Evolutionary conservation across 345 rosid species (phyloP).

Genomic region (Eucalyptus polyanthemos): DNA sequence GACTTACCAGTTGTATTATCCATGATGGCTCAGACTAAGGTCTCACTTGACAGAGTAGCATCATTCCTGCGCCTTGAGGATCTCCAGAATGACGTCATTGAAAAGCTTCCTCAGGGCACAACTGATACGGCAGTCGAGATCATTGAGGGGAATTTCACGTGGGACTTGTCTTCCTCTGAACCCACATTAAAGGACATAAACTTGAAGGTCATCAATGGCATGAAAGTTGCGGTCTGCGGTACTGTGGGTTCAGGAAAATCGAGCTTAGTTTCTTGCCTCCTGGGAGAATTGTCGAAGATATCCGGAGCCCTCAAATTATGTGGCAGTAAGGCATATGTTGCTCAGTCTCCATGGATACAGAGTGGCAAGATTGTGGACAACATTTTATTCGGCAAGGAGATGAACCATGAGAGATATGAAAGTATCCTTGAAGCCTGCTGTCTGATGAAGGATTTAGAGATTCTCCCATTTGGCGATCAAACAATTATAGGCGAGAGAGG

Average conservation of each 20-base stretch:
- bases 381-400: conserved; percentile 64
- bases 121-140: conserved; percentile 36
- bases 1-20: conserved; percentile 54
- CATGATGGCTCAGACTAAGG: conserved; percentile 49
- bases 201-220: conserved; percentile 34
- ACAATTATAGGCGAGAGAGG: conserved; percentile 84
- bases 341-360: conserved; percentile 90
- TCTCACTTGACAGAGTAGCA: conserved; percentile 60
- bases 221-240: conserved; percentile 75
- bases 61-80: conserved; percentile 45
- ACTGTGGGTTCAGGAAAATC: conserved; percentile 81
- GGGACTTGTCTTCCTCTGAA: conserved; percentile 32
- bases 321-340: conserved; percentile 68
- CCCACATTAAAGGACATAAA: conserved; percentile 43
- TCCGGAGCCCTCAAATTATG: conserved; percentile 48
- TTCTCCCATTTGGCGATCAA: conserved; percentile 71
- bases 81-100: conserved; percentile 31
- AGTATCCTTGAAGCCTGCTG: conserved; percentile 59
- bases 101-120: conserved; percentile 28
- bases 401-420: conserved; percentile 59
- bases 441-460: conserved; percentile 57
- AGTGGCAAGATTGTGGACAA: conserved; percentile 76
- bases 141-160: conserved; percentile 37
- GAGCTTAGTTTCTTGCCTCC: conserved; percentile 55
- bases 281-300: conserved; percentile 58